phyloP scores from a whole-genome alignment of 2,329 filamentous ascomycete genomes.

The Venturia asperata region DNA sequence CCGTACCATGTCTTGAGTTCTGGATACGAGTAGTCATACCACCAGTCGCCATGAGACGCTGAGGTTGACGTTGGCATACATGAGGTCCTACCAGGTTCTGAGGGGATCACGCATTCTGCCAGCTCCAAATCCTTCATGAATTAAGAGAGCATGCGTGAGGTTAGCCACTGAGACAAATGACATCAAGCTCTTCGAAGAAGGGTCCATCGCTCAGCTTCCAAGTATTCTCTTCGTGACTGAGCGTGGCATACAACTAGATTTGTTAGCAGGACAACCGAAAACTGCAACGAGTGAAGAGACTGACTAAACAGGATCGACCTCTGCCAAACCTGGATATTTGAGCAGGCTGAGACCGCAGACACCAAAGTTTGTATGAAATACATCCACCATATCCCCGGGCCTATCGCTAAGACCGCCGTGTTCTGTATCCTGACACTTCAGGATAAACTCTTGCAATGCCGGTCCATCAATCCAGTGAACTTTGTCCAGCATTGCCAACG shows the following conservation, averaged over 20 bases:
- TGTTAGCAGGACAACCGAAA: background rate
- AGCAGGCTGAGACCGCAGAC: slow-evolving; percentile 81
- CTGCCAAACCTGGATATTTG: slow-evolving; percentile 60
- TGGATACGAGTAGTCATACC: background rate
- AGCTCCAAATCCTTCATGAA: background rate
- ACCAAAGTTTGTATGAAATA: slow-evolving; percentile 91
- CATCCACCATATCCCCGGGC: slow-evolving; percentile 91
- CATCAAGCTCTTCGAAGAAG: too few relatives aligned
- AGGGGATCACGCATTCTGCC: background rate
- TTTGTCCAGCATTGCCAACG: slow-evolving; percentile 78
- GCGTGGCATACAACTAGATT: slow-evolving; percentile 33
- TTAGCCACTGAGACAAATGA: background rate
- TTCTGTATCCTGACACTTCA: slow-evolving; percentile 71
- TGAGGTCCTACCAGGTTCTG: background rate
- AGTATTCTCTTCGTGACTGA: slow-evolving; percentile 15
- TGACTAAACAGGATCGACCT: slow-evolving; percentile 83
- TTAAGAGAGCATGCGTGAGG: background rate
- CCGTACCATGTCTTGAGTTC: background rate
- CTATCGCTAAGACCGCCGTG: slow-evolving; percentile 81
- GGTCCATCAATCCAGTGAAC: slow-evolving; percentile 89
- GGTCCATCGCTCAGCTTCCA: background rate
- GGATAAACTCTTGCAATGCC: slow-evolving; percentile 72
- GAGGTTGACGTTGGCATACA: background rate
- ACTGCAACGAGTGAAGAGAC: slow-evolving; percentile 23
- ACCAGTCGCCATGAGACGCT: background rate